Evolutionary conservation across 352 stramenopile species (phyloP).

Genomic region (Phytophthora cactorum): DNA sequence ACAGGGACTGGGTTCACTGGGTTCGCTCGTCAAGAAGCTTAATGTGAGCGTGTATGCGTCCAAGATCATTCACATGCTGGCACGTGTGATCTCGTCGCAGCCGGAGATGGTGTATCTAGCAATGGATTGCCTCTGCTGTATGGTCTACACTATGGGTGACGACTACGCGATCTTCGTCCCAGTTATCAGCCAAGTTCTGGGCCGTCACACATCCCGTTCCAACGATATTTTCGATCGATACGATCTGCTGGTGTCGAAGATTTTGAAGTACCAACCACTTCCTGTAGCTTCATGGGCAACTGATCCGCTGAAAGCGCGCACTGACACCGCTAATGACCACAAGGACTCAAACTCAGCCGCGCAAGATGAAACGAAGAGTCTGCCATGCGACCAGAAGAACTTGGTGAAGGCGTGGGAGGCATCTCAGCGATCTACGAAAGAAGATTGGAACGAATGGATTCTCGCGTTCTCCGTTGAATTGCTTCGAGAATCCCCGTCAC

Average conservation of each 20-base stretch:
- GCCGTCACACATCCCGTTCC: slow-evolving; percentile 65
- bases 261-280: slow-evolving; percentile 87
- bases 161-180: slow-evolving; percentile 91
- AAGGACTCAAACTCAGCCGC: slow-evolving; percentile 43
- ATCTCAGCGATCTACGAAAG: slow-evolving; percentile 84
- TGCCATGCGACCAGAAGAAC: slow-evolving; percentile 85
- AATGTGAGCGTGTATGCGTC: slow-evolving; percentile 90
- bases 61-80: slow-evolving; percentile 92
- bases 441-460: slow-evolving; percentile 99
- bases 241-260: slow-evolving; percentile 87
- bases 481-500: slow-evolving; percentile 96
- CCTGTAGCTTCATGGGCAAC: slow-evolving; percentile 84
- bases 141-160: slow-evolving; percentile 91
- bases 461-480: slow-evolving; percentile 97
- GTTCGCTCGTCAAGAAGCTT: slow-evolving; percentile 89
- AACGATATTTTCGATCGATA: slow-evolving; percentile 91
- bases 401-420: slow-evolving; percentile 89
- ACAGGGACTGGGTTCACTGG: slow-evolving; percentile 81
- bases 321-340: slow-evolving; percentile 38
- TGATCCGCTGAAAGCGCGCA: slow-evolving; percentile 64
- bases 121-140: slow-evolving; percentile 89
- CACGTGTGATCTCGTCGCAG: slow-evolving; percentile 83
- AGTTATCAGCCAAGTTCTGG: slow-evolving; percentile 84
- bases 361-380: slow-evolving; percentile 74
- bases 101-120: slow-evolving; percentile 86